phyloP scores from a whole-genome alignment of 2,329 filamentous ascomycete genomes.

The Colletotrichum incanum region DNA sequence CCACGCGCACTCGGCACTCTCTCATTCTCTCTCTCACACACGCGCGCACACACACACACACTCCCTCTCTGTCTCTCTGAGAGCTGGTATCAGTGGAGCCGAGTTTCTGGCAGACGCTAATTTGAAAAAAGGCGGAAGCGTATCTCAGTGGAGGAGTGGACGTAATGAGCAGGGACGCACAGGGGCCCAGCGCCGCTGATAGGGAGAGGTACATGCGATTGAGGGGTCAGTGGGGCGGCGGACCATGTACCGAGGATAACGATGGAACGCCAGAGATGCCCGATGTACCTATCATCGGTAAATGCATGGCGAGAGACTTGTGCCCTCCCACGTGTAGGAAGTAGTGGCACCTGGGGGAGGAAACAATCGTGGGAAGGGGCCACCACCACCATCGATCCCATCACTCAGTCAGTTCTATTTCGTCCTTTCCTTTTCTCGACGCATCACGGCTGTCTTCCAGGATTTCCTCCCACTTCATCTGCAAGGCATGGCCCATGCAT shows the following conservation, averaged over 20 bases:
- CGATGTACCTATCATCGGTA: not conserved
- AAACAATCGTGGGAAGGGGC: conserved; percentile 20
- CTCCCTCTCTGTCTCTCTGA: not conserved
- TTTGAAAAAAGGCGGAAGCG: not conserved
- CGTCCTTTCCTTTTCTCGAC: not conserved
- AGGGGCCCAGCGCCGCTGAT: conserved; percentile 1
- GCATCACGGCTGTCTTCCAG: not conserved
- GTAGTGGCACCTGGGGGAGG: conserved; percentile 34
- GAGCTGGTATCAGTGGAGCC: conserved; percentile 10
- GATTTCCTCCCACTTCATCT: not conserved
- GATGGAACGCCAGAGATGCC: not conserved
- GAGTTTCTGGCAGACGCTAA: not conserved
- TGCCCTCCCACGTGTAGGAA: conserved; percentile 37
- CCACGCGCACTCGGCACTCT: not conserved
- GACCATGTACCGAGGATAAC: conserved; percentile 22
- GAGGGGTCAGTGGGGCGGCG: not conserved
- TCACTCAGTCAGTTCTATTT: not conserved
- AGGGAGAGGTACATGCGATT: conserved; percentile 17
- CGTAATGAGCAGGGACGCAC: conserved; percentile 27
- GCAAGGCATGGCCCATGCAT: not conserved
- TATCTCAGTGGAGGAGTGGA: conserved; percentile 23
- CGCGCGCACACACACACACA: not conserved
- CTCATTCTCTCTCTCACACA: too few species aligned
- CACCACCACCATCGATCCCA: not conserved
- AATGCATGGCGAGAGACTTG: not conserved